Evolutionary conservation across 495 filamentous ascomycete species (phyloP), one percentile per base, ranked within the genome.

Genomic region (Podospora pseudoanserina): DNA sequence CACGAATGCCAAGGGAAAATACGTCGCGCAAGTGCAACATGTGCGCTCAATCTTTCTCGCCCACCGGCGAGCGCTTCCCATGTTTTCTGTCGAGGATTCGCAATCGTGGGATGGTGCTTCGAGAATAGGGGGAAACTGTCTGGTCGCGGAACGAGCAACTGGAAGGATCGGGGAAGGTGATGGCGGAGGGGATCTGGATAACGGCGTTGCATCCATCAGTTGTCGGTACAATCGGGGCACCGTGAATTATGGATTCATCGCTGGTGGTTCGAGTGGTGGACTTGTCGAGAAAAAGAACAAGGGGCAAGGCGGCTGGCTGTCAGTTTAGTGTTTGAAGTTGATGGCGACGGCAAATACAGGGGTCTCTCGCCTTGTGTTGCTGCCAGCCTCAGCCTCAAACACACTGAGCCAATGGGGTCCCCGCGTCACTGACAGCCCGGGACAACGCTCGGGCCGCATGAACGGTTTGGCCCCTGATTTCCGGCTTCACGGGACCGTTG

Each of bases 1-100:
- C 67, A 99, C 91, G 78, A 99, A 97, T 54, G 80, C 80, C 1
- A 99, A 84, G 11, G 95, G 95, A 71, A 97, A 93, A 77, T 93
- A 97, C n/a, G 88, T 90, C 44, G 89, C 83, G 18, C 86, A 85
- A 15, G 83, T 81, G 77, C 95, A 97, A 80, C 92, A 97, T 78
- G 86, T 88, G 39, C 93, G 91, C 81, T 97, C 93, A 73, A 90
- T 85, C 73, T 85, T 88, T 58, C 92, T 86, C 6, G 88, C 91
- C 86, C 89, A 95, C 72, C 81, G 81, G 65, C 80, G 78, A 65
- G 77, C 73, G 76, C 66, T 62, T 23, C 39, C 64, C 68, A 69
- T 69, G 32, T 39, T 63, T 63, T 63, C 61, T 9, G 61, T 13
- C n/a, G 59, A 18, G 59, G 27, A 44, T 58, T 58, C n/a, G 55